These are phyloP conservation scores for Trichoderma citrinoviride DNA, from an alignment of 2,329 filamentous ascomycete genomes.

Conservation along the genomic window DNA sequence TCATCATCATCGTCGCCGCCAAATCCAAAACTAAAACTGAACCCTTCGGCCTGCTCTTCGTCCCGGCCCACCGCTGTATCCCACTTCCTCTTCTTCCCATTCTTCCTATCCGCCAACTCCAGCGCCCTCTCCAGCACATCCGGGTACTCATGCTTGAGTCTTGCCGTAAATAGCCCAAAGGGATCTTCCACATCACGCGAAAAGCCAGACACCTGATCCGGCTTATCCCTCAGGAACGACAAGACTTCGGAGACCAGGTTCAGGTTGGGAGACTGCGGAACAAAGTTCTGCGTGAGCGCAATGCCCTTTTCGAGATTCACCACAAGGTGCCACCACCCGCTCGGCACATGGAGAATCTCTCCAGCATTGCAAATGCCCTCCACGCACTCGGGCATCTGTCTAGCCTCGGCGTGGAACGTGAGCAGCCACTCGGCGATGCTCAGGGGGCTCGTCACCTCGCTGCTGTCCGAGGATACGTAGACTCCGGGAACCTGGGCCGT, in stretches of 20 bases:
- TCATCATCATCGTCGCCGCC: constrained; percentile 49
- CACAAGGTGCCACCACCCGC: constrained; percentile 95
- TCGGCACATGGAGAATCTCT: constrained; percentile 88
- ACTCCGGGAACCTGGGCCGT: constrained; percentile 79
- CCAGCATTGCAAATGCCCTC: constrained; percentile 83
- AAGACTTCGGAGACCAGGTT: constrained; percentile 70
- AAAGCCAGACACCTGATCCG: constrained; percentile 87
- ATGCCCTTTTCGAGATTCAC: constrained; percentile 83
- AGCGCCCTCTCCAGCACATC: constrained; percentile 65
- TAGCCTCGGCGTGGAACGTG: constrained; percentile 81
- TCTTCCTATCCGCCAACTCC: constrained; percentile 61
- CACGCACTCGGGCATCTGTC: constrained; percentile 69
- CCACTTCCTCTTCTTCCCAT: constrained; percentile 79
- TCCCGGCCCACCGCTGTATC: constrained; percentile 62
- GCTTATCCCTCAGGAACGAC: constrained; percentile 75
- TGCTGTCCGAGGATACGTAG: constrained; percentile 82
- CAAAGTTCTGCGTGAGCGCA: constrained; percentile 93
- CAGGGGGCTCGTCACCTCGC: constrained; percentile 88
- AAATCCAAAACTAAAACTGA: constrained; percentile 49
- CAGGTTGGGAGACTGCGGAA: constrained; percentile 59
- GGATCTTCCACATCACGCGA: constrained; percentile 67
- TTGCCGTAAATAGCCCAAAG: constrained; percentile 70
- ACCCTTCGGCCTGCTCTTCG: constrained; percentile 33
- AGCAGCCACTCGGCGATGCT: constrained; percentile 97
- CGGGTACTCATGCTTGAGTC: constrained; percentile 62